These are phyloP conservation scores for Allium fistulosum DNA, from an alignment of 106 monocot species.

Conservation along the genomic window DNA sequence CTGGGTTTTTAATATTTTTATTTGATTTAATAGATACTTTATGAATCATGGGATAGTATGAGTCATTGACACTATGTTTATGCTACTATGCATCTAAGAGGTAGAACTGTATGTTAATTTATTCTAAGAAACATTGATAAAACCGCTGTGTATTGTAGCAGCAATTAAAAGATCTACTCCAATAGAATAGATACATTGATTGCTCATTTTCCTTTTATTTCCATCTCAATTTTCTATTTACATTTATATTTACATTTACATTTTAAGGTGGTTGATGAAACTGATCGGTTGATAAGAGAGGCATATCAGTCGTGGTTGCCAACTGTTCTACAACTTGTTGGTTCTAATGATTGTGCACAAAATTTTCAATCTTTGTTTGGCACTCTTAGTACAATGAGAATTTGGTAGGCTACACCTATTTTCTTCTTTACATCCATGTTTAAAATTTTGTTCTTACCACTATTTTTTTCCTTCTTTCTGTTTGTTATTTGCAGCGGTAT, in stretches of 20 bases:
- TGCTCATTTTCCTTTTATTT: not conserved
- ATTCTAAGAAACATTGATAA: too few relatives aligned
- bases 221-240: not conserved
- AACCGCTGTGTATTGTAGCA: too few relatives aligned
- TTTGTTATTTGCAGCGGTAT: conserved; percentile 33
- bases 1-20: too few relatives aligned
- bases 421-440: not conserved
- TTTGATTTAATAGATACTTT: too few relatives aligned
- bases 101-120: too few relatives aligned
- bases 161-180: too few relatives aligned
- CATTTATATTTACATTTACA: not conserved
- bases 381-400: conserved; percentile 64
- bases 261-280: conserved; percentile 93
- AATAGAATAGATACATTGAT: not conserved
- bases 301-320: conserved; percentile 95
- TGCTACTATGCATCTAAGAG: too few relatives aligned
- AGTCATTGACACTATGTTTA: too few relatives aligned
- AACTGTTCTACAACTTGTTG: conserved; percentile 54
- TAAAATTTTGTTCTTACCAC: not conserved
- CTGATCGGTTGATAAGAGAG: conserved; percentile 84
- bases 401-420: conserved; percentile 32
- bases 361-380: conserved; percentile 11
- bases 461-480: not conserved
- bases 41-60: too few relatives aligned
- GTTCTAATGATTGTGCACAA: conserved; percentile 25